A percentile compares a stretch with the other conserved stretches of the same genome.
phyloP scores from a whole-genome alignment of 176 grass and related monocot species.

The Coix lacrymajobi region DNA sequence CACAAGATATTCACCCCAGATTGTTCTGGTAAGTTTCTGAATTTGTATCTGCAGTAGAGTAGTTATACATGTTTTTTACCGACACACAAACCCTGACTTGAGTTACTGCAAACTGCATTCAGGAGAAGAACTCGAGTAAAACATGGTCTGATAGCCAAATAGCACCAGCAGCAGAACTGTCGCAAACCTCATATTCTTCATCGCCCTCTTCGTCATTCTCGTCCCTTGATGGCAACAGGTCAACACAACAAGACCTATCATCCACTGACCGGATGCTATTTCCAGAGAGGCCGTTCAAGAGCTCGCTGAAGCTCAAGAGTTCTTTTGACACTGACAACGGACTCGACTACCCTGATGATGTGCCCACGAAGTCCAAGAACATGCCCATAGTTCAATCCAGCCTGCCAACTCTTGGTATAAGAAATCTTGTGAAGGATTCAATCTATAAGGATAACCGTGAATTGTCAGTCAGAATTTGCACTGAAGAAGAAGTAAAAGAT shows the following conservation, averaged over 20 bases:
- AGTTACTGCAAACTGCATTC: conserved; percentile 25
- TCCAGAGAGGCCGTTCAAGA: conserved; percentile 63
- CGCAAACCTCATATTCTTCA: conserved; percentile 62
- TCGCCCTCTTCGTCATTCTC: conserved; percentile 85
- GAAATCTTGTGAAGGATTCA: conserved; percentile 82
- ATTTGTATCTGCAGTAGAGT: not conserved
- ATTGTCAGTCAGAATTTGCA: conserved; percentile 53
- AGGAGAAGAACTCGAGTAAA: conserved; percentile 80
- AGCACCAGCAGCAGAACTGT: conserved; percentile 48
- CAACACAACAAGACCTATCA: conserved; percentile 67
- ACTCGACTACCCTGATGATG: conserved; percentile 27
- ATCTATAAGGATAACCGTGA: conserved; percentile 64
- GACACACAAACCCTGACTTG: not conserved
- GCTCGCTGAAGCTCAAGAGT: conserved; percentile 58
- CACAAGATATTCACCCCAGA: conserved; percentile 44
- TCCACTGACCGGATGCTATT: conserved; percentile 59
- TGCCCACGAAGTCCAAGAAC: not conserved
- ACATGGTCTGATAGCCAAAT: conserved; percentile 64
- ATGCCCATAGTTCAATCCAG: conserved; percentile 25
- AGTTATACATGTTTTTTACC: not conserved
- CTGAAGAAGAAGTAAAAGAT: conserved; percentile 43
- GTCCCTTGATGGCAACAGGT: conserved; percentile 78
- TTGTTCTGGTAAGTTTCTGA: conserved; percentile 53
- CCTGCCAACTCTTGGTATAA: conserved; percentile 45
- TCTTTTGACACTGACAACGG: conserved; percentile 42